Evolutionary conservation across 228 moss, liverwort and hornwort species (phyloP).

Genomic region (Sphagnum magellanicum): DNA sequence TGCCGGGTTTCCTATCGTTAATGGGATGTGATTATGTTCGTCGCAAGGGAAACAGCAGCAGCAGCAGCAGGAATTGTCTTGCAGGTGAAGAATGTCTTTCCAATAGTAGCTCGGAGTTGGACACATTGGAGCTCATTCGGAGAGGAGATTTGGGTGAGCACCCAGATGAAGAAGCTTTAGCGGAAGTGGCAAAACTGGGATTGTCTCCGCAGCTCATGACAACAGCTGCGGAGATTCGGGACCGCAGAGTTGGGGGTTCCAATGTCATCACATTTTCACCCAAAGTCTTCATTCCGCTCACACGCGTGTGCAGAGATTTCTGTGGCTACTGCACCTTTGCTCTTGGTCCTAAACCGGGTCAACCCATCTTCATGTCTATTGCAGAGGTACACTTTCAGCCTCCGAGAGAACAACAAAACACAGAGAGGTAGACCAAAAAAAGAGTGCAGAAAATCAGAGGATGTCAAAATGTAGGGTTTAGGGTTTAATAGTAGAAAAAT

Average conservation of each 20-base stretch:
- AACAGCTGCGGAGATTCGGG: slow-evolving; percentile 73
- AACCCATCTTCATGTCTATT: slow-evolving; percentile 64
- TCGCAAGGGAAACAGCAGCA: too few species aligned
- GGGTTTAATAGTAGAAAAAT: too few species aligned
- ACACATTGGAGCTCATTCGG: slow-evolving; percentile 39
- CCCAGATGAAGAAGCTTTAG: slow-evolving; percentile 37
- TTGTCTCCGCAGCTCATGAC: slow-evolving; percentile 30
- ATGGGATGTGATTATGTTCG: too few species aligned
- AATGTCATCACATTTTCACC: slow-evolving; percentile 77
- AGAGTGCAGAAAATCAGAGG: background rate
- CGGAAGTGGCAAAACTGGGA: slow-evolving; percentile 33
- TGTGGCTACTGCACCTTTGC: slow-evolving; percentile 96
- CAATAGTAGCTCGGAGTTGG: slow-evolving; percentile 2
- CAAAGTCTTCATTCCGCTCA: slow-evolving; percentile 92
- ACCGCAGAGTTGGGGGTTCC: slow-evolving; percentile 35
- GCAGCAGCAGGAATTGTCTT: too few species aligned
- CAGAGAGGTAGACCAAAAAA: background rate
- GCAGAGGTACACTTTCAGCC: slow-evolving; percentile 31
- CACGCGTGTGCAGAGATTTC: slow-evolving; percentile 81
- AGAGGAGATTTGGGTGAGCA: slow-evolving; percentile 58
- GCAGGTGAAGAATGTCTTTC: too few species aligned
- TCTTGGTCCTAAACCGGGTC: slow-evolving; percentile 57
- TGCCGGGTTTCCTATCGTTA: too few species aligned
- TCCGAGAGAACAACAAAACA: background rate
- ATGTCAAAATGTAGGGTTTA: background rate